Evolutionary conservation across 768 basidiomycete species (phyloP), one percentile per base, ranked within the genome.

Genomic region (Tylopilus felleus): DNA sequence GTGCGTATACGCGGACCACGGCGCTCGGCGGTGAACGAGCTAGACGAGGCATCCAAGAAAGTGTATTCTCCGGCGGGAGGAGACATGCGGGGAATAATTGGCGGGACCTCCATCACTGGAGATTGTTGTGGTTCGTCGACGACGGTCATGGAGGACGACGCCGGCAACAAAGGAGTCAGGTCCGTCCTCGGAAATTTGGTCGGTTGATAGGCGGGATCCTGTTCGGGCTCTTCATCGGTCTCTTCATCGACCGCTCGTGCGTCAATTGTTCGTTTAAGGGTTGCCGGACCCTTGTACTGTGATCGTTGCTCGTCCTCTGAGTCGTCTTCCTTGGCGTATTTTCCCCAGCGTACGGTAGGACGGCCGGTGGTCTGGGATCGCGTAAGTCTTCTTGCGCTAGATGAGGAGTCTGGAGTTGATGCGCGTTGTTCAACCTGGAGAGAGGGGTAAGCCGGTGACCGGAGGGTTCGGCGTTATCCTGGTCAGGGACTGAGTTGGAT

Each of bases 1-100:
- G 78, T 78, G 53, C 81, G 80, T 60, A 80, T 75, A 41, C 77
- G 77, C 19, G 80, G 75, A 50, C 75, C 72, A 41, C 77, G 77
- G 36, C 71, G 71, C 36, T 76, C 77, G n/a, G 70, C 62, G 0
- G 69, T 67, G 47, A 70, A 70, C 3, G 69, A 71, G 44, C 71
- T 71, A 31, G 71, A 71, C 5, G 69, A 72, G 39, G 69, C 71
- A 21, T 70, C 69, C 40, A 70, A 58, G 21, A 70, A 70, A 39
- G 69, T 70, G 23, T 72, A 70, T 59, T 70, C 71, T 39, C 71
- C 69, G 2, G 71, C 8, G 14, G 65, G 63, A 5, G 71, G 69
- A 8, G 71, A 67, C 10, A 51, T n/a, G 36, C 54, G 58, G 23
- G 66, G 44, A 3, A 52, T 25, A 22, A 40, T 25, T 7, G 60